phyloP scores from a whole-genome alignment of 2,329 filamentous ascomycete genomes.

The Colletotrichum caudatum region DNA sequence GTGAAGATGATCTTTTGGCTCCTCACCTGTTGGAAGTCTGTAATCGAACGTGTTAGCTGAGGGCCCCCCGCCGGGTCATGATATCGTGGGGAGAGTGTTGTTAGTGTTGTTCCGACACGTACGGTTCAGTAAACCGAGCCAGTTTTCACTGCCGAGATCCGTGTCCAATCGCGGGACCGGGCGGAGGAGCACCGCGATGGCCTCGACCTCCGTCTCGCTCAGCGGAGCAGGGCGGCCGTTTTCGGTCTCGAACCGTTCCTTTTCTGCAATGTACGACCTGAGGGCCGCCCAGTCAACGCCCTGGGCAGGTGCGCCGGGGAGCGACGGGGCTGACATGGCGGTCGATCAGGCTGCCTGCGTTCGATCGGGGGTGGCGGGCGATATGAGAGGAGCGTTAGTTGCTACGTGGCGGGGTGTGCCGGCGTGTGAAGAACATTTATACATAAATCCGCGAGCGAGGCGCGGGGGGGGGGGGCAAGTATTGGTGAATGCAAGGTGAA shows the following conservation, averaged over 20 bases:
- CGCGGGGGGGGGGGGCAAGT: neutral
- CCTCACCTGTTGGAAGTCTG: slow-evolving; percentile 37
- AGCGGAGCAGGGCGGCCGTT: slow-evolving; percentile 52
- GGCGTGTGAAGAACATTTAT: neutral
- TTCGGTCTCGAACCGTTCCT: slow-evolving; percentile 52
- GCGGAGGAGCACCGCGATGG: slow-evolving; percentile 56
- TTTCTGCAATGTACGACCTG: slow-evolving; percentile 55
- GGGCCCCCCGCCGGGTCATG: too few relatives aligned
- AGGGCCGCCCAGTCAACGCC: slow-evolving; percentile 51
- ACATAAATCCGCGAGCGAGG: neutral
- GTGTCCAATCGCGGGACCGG: slow-evolving; percentile 43
- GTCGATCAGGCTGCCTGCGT: neutral
- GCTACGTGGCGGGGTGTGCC: neutral
- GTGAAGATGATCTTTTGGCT: slow-evolving; percentile 23
- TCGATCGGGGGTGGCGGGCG: neutral
- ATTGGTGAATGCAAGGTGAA: neutral
- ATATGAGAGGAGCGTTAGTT: neutral
- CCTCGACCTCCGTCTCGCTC: slow-evolving; percentile 53
- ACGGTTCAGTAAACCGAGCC: slow-evolving; percentile 55
- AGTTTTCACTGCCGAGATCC: slow-evolving; percentile 51
- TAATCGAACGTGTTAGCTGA: neutral
- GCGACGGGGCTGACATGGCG: slow-evolving; percentile 2
- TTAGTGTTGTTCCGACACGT: slow-evolving; percentile 38
- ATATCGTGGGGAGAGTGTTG: neutral
- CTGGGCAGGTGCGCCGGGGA: neutral